Percentiles rank a stretch among this genome's conserved stretches.
Evolutionary conservation across 2,329 filamentous ascomycete species (phyloP).

Genomic region (Rhinocladiella similis): DNA sequence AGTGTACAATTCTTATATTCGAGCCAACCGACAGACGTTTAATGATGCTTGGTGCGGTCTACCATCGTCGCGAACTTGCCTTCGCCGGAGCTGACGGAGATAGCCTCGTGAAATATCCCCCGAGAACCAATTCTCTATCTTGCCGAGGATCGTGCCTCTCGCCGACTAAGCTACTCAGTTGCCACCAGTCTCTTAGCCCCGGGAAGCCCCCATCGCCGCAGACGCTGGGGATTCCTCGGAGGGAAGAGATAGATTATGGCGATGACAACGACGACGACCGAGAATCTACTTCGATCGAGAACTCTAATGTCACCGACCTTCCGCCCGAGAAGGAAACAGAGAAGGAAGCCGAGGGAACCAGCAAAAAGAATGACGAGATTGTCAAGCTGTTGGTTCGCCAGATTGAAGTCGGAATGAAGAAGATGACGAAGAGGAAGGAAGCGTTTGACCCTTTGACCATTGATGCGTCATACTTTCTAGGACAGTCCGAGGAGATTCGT

Average conservation of each 20-base stretch:
- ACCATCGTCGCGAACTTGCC: not conserved
- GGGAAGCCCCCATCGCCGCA: not conserved
- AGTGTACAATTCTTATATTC: not conserved
- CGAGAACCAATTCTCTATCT: not conserved
- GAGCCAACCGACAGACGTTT: not conserved
- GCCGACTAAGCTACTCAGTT: not conserved
- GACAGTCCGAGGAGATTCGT: not conserved
- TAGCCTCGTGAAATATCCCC: not conserved
- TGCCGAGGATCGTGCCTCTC: not conserved
- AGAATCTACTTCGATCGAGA: not conserved
- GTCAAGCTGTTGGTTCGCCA: not conserved
- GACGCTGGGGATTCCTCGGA: not conserved
- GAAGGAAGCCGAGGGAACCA: no score
- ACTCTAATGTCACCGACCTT: not conserved
- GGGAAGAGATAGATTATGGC: not conserved
- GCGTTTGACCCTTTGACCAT: not conserved
- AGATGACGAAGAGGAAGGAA: not conserved
- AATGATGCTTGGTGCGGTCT: not conserved
- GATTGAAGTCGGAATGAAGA: not conserved
- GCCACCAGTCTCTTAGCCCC: not conserved
- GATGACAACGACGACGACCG: no score
- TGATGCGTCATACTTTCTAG: not conserved
- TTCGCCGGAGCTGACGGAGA: not conserved
- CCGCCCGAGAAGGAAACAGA: not conserved
- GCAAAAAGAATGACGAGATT: not conserved